A percentile compares a stretch with the other conserved stretches of the same genome.
phyloP scores from a whole-genome alignment of 169 alveolate genomes.

The Cryptosporidium tyzzeri region DNA sequence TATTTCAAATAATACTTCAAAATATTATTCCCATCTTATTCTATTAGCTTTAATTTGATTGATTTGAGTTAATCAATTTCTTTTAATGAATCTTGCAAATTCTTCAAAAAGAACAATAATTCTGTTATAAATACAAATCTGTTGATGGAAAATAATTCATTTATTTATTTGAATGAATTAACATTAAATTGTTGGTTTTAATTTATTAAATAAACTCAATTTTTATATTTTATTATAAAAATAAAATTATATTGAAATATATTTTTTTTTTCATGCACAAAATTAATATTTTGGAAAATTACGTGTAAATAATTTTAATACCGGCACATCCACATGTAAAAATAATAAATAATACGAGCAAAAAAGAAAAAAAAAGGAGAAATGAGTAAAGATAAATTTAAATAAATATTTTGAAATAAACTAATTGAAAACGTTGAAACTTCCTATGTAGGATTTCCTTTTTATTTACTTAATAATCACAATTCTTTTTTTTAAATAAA shows the following conservation, averaged over 20 bases:
- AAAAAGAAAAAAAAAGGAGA: neutral
- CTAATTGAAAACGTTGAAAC: neutral
- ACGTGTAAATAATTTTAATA: slow-evolving; percentile 10
- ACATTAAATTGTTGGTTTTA: neutral
- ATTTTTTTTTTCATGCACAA: neutral
- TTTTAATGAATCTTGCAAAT: neutral
- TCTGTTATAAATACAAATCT: neutral
- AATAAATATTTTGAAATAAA: neutral
- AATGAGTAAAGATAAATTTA: neutral
- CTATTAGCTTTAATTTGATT: neutral
- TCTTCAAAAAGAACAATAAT: neutral
- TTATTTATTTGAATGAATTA: neutral
- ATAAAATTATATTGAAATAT: too few relatives aligned
- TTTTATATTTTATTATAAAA: neutral
- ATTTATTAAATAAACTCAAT: neutral
- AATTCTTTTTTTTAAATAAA: neutral
- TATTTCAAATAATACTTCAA: neutral
- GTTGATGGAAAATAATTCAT: neutral
- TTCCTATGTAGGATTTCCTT: too few relatives aligned
- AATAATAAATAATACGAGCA: neutral
- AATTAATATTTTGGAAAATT: neutral
- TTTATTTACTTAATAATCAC: too few relatives aligned
- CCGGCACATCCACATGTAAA: slow-evolving; percentile 23
- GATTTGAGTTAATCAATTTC: neutral
- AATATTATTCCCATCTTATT: neutral